phyloP scores from a whole-genome alignment of 345 rosid genomes.

The Eutrema yunnanense region DNA sequence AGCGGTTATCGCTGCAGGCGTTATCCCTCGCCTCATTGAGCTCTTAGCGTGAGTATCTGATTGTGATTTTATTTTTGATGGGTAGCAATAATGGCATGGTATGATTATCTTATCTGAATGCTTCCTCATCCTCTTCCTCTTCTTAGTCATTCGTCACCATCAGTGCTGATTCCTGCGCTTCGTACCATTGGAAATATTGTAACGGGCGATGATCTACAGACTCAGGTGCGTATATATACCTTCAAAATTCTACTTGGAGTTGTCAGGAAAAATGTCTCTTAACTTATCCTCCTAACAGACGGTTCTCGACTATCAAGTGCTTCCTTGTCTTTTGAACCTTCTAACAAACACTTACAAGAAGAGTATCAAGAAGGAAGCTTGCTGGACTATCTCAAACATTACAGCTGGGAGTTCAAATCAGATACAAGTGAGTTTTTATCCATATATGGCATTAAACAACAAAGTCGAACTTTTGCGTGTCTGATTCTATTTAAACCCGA shows the following conservation, averaged over 20 bases:
- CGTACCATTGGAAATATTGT: conserved; percentile 87
- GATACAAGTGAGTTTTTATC: conserved; percentile 34
- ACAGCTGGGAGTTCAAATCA: conserved; percentile 62
- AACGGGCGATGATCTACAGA: conserved; percentile 73
- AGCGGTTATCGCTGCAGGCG: conserved; percentile 68
- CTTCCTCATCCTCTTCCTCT: background rate
- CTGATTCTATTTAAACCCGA: background rate
- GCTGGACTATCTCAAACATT: conserved; percentile 89
- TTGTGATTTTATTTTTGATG: background rate
- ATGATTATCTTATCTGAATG: conserved; percentile 6
- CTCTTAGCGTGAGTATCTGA: conserved; percentile 54
- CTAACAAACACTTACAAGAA: conserved; percentile 55
- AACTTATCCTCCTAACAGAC: conserved; percentile 31
- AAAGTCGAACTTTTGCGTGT: background rate
- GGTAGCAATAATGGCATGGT: background rate
- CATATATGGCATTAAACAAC: background rate
- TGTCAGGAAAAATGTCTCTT: conserved; percentile 1
- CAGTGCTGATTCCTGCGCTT: conserved; percentile 81
- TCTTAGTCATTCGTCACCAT: conserved; percentile 60
- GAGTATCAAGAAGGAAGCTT: conserved; percentile 89
- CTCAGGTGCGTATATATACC: conserved; percentile 49
- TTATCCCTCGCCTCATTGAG: conserved; percentile 64
- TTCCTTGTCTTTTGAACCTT: conserved; percentile 60
- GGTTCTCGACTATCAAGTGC: conserved; percentile 55
- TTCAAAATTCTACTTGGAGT: background rate